Evolutionary conservation across 192 early-diverging fungal genomes (phyloP).

Genomic region (Entomortierella beljakovae): DNA sequence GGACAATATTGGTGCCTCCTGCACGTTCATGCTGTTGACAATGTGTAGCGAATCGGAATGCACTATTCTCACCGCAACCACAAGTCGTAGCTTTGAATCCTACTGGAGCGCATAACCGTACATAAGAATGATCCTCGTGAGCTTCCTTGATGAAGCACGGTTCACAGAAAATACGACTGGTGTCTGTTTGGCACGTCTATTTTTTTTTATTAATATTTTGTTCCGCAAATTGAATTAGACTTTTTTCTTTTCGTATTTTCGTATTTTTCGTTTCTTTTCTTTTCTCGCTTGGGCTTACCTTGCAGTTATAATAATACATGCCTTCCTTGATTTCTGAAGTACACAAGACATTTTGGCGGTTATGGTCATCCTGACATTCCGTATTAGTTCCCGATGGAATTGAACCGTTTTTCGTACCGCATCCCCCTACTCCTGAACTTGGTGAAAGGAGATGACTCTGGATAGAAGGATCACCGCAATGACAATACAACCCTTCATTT

Average conservation of each 20-base stretch:
- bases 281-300: constrained; percentile 6
- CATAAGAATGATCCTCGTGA: constrained; percentile 24
- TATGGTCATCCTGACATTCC: constrained; percentile 33
- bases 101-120: constrained; percentile 2
- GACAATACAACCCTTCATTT: constrained; percentile 40
- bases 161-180: constrained; percentile 26
- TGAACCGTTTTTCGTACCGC: no score
- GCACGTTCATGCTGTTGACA: constrained; percentile 37
- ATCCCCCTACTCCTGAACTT: not conserved
- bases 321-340: constrained; percentile 31
- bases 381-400: no score
- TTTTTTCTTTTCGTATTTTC: not conserved
- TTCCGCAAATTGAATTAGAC: not conserved
- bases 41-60: constrained; percentile 40
- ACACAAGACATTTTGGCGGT: constrained; percentile 41
- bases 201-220: not conserved
- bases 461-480: constrained; percentile 24
- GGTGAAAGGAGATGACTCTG: not conserved
- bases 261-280: not conserved
- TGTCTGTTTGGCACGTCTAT: constrained; percentile 41
- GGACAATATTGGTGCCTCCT: constrained; percentile 44
- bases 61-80: constrained; percentile 47
- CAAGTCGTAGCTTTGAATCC: constrained; percentile 5
- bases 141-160: constrained; percentile 40
- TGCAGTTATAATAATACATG: constrained; percentile 30